Base-by-base conservation (phyloP, 1,139 yeast species). In the Scheffersomyces lignicola region DNA sequence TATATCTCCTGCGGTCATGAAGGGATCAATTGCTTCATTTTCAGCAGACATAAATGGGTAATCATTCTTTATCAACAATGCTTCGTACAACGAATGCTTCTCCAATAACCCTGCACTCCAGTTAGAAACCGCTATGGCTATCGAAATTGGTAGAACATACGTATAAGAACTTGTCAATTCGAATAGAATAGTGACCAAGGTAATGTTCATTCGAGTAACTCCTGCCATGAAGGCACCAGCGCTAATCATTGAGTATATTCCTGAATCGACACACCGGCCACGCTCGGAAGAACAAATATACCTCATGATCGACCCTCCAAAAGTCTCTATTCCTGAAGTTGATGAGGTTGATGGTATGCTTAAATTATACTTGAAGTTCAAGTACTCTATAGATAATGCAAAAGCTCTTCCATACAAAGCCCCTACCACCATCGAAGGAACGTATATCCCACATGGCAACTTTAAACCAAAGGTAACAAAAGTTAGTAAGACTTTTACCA, bases 191-290 rank as follows among this genome's bases (percentile, higher is more conserved):
- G 78, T 77, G 1, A 80, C 82, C 31, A 78, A 54, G 1, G 84
- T 76, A 28, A 79, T 75, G 39, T 78, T 78, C 85, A 78, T 79
- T 41, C 84, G 60, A 1, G 85, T 79, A 3, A 78, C 78, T 2
- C 85, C 85, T 0, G 84, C 85, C 80, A 78, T 76, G 42, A 78
- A 78, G 1, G 84, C 80, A 3, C 84, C 85, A 0, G 84, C 84
- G 7, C 80, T 75, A 2, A 78, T 78, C 78, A 78, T 76, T 3
- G 83, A 73, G 52, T 79, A 78, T n/a, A 78, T 75, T 0, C 84
- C 85, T 39, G 77, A 62, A 41, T 73, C 78, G n/a, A 73, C 61
- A 52, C 76, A 60, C 11, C 20, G 5, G 11, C 9, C 20, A 1
- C 42, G 25, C 26, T 43, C 41, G 6, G 36, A 47, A 4, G 39